Conservation (phyloP, 345 rosid species). For the Hypericum androsaemum region DNA sequence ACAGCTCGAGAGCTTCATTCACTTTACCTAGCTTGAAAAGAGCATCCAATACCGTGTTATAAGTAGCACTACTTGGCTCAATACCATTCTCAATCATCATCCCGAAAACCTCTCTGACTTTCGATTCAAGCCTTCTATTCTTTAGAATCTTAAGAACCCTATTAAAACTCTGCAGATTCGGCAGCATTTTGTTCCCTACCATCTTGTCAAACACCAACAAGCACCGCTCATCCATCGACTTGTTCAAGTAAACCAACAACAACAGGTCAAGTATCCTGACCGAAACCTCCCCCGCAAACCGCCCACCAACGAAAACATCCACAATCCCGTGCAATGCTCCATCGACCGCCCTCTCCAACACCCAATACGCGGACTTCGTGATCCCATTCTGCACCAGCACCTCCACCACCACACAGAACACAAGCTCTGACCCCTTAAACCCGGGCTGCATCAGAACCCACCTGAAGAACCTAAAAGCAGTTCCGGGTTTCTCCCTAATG, state of each 20-base stretch:
- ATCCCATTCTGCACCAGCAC: slow-evolving; percentile 40
- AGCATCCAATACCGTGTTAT: slow-evolving; percentile 51
- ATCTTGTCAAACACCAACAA: slow-evolving; percentile 45
- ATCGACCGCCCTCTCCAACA: slow-evolving; percentile 38
- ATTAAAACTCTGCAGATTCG: slow-evolving; percentile 56
- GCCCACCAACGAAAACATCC: slow-evolving; percentile 40
- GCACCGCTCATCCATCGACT: slow-evolving; percentile 42
- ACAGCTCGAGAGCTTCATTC: slow-evolving; percentile 34
- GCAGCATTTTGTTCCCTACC: slow-evolving; percentile 42
- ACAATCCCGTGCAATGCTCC: slow-evolving; percentile 36
- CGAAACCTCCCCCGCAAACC: slow-evolving; percentile 18
- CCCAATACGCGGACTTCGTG: slow-evolving; percentile 42
- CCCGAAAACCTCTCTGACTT: slow-evolving; percentile 30
- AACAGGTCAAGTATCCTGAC: slow-evolving; percentile 44
- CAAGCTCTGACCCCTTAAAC: slow-evolving; percentile 30
- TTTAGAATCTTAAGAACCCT: slow-evolving; percentile 51
- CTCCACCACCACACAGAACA: slow-evolving; percentile 39
- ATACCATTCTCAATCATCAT: slow-evolving; percentile 46
- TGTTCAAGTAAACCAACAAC: slow-evolving; percentile 41
- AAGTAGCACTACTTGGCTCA: slow-evolving; percentile 39
- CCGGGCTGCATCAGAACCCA: slow-evolving; percentile 48
- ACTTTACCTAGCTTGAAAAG: slow-evolving; percentile 50
- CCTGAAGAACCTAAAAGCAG: slow-evolving; percentile 44
- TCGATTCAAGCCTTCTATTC: slow-evolving; percentile 24
- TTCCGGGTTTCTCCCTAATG: slow-evolving; percentile 40